These are phyloP conservation scores for Candida pseudocylindracea DNA, from an alignment of 1,139 yeast species.

Conservation along the genomic window DNA sequence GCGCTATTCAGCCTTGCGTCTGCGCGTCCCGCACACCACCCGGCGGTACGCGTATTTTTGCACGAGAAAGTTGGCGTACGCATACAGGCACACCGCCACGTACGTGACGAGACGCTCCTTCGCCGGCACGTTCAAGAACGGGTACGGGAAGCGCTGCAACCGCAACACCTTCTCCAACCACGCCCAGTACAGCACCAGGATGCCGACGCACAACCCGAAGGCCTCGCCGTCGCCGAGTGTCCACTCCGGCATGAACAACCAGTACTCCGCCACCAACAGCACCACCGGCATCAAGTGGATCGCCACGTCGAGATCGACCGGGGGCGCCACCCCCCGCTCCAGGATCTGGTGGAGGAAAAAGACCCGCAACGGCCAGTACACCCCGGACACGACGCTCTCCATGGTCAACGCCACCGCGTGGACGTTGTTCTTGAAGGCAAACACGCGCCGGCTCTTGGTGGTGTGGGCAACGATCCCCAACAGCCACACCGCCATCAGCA, in stretches of 20 bases:
- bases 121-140: constrained; percentile 26
- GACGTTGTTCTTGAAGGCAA: constrained; percentile 12
- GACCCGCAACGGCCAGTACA: constrained; percentile 46
- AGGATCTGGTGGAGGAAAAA: constrained; percentile 16
- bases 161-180: constrained; percentile 25
- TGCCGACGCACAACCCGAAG: constrained; percentile 11
- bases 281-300: constrained; percentile 38
- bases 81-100: too few species aligned
- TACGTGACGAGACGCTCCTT: too few species aligned
- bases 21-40: too few species aligned
- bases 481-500: constrained; percentile 20
- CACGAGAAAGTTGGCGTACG: too few species aligned
- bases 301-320: constrained; percentile 26
- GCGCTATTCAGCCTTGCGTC: too few species aligned
- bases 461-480: constrained; percentile 19
- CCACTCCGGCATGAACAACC: constrained; percentile 29
- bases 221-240: constrained; percentile 15
- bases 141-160: constrained; percentile 33
- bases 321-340: constrained; percentile 10
- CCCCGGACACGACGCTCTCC: constrained; percentile 33
- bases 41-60: too few species aligned
- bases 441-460: constrained; percentile 7
- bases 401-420: constrained; percentile 31
- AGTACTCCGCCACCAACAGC: constrained; percentile 27
- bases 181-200: constrained; percentile 29